Base-by-base conservation (phyloP, 352 stramenopile species). In the Pythium insidiosum region DNA sequence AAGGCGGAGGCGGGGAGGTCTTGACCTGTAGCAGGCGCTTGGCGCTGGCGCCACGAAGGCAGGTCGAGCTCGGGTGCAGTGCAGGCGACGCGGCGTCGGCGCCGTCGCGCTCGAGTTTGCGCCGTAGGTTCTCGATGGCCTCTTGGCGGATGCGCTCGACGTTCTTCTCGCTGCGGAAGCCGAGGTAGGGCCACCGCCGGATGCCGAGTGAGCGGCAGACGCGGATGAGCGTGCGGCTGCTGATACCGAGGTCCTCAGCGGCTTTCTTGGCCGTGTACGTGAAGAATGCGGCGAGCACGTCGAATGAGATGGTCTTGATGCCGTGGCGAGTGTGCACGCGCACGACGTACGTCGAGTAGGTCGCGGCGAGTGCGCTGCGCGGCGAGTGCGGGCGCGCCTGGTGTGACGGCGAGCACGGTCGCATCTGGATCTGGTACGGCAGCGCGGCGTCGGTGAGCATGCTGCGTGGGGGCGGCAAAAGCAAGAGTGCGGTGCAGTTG, bases 291-390 rank as follows among this genome's bases (percentile, higher is more conserved):
- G 75, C 72, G 1, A 88, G 68, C 18, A 75, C 36, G 43, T 88
- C 69, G 47, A 88, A 88, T 3, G 75, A 84, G 38, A 88, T 58
- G n/a, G 75, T 88, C 40, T 80, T 83, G 63, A 88, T 88, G 31
- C 67, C 70, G 50, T 83, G 65, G 22, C 61, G 65, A 5, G 70
- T 83, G 53, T 83, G 70, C 19, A 83, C 70, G 18, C 70, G 70
- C 15, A 83, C 70, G 23, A 77, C 58, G 38, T 79, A 77, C 19
- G 65, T 77, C 12, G 68, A 57, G 56, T 77, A 82, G 19, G 65
- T 75, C 3, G 56, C 49, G 31, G 63, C 68, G 33, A 75, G 60
- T 5, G 57, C 54, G 38, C 19, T 63, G 16, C 63, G 43, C 42
- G 47, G 47, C 30, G 37, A 19, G 36, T 40, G 46, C 45, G 53